These are phyloP conservation scores for Phoenix dactylifera DNA, from an alignment of 176 grass and related monocot genomes.

Conservation along the genomic window DNA sequence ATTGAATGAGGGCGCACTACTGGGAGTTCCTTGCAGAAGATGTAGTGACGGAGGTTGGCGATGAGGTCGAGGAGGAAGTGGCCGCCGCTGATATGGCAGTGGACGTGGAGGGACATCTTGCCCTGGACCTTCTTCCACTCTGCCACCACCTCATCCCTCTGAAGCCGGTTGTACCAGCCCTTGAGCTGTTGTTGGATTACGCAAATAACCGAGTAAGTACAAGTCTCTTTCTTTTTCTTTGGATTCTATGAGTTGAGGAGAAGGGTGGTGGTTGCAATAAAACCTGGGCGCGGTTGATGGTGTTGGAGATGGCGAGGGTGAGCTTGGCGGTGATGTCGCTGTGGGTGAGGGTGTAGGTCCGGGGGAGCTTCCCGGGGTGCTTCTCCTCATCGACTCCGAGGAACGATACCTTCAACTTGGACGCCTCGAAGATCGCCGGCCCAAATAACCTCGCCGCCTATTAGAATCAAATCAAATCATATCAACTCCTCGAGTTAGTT, in stretches of 20 bases:
- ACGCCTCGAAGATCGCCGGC: conserved; percentile 83
- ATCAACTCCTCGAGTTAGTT: conserved; percentile 16
- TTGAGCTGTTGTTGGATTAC: conserved; percentile 35
- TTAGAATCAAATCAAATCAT: conserved; percentile 5
- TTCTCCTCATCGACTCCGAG: conserved; percentile 54
- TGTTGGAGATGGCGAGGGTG: conserved; percentile 79
- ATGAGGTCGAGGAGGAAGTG: conserved; percentile 92
- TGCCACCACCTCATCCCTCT: conserved; percentile 94
- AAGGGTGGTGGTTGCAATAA: too few species aligned
- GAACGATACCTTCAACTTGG: conserved; percentile 95
- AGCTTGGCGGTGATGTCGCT: conserved; percentile 82
- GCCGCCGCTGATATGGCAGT: conserved; percentile 98
- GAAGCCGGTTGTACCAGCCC: conserved; percentile 87
- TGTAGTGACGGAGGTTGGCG: conserved; percentile 82
- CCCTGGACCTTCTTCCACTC: conserved; percentile 89
- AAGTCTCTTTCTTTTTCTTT: not conserved
- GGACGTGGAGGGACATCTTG: conserved; percentile 88
- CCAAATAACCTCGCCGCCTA: conserved; percentile 87
- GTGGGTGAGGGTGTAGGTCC: conserved; percentile 95
- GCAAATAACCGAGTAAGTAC: not conserved
- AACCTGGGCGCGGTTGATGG: conserved; percentile 65
- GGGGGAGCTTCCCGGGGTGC: conserved; percentile 43
- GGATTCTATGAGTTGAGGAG: too few species aligned
- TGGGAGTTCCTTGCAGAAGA: conserved; percentile 89
- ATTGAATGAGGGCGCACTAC: conserved; percentile 43